These are phyloP conservation scores for Calonectria henricotiae DNA, from an alignment of 2,329 filamentous ascomycete genomes.

Conservation along the genomic window DNA sequence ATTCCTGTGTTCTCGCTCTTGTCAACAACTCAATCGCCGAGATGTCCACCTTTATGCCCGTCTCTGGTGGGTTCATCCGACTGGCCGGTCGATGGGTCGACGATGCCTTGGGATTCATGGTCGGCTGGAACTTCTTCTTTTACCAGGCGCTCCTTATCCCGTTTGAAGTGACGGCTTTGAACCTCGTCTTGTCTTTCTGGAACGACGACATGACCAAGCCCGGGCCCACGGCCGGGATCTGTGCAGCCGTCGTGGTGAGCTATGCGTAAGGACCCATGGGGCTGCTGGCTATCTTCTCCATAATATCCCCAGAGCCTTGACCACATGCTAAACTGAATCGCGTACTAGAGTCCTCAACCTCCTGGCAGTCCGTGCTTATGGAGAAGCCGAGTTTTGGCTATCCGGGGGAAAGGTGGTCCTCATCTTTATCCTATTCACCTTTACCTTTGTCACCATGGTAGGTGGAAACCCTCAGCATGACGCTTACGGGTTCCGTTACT, in stretches of 20 bases:
- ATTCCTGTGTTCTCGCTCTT: constrained; percentile 32
- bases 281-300: not conserved
- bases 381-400: constrained; percentile 39
- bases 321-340: not conserved
- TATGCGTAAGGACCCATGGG: constrained; percentile 28
- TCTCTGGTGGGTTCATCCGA: constrained; percentile 37
- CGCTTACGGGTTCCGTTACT: constrained; percentile 38
- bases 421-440: constrained; percentile 36
- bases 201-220: constrained; percentile 66
- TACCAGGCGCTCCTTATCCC: constrained; percentile 38
- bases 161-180: constrained; percentile 38
- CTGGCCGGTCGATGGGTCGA: constrained; percentile 41
- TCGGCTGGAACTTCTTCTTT: constrained; percentile 39
- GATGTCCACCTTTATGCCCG: constrained; percentile 38
- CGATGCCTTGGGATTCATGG: constrained; percentile 40
- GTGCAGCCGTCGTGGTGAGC: constrained; percentile 60
- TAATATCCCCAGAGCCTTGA: constrained; percentile 13
- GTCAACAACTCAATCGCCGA: constrained; percentile 41
- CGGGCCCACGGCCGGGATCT: constrained; percentile 62
- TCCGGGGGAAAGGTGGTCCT: constrained; percentile 36
- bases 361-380: constrained; percentile 37
- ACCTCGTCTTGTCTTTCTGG: constrained; percentile 37
- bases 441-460: constrained; percentile 38
- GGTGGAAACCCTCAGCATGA: constrained; percentile 37
- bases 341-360: constrained; percentile 37